These are phyloP conservation scores for Xylaria sp. DNA, from an alignment of 2,329 filamentous ascomycete species.

Conservation along the genomic window DNA sequence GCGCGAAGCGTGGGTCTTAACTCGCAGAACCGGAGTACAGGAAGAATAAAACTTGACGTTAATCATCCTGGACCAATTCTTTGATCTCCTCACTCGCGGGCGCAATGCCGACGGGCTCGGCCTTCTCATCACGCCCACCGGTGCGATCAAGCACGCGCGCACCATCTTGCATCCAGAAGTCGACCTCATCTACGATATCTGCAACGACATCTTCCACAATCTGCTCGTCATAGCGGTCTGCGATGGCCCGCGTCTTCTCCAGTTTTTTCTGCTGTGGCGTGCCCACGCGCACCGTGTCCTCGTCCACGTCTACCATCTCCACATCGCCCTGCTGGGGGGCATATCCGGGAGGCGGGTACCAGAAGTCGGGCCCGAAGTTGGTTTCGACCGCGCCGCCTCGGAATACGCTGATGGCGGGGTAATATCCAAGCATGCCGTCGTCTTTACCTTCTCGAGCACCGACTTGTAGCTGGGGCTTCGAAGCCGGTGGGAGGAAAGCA, in stretches of 20 bases:
- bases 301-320: conserved; percentile 58
- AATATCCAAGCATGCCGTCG: conserved; percentile 95
- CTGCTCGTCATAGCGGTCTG: conserved; percentile 88
- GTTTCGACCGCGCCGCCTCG: conserved; percentile 89
- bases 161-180: conserved; percentile 82
- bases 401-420: conserved; percentile 92
- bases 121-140: conserved; percentile 56
- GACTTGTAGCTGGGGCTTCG: conserved; percentile 74
- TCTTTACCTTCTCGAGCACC: conserved; percentile 88
- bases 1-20: neutral
- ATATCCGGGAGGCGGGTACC: conserved; percentile 75
- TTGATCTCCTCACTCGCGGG: conserved; percentile 68
- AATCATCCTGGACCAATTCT: conserved; percentile 73
- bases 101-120: conserved; percentile 54
- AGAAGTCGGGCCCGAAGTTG: conserved; percentile 95
- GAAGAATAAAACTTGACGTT: neutral
- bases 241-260: conserved; percentile 67
- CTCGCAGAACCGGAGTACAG: neutral
- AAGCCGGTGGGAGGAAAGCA: conserved; percentile 91
- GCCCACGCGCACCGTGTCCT: conserved; percentile 37
- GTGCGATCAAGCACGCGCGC: conserved; percentile 60
- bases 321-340: conserved; percentile 53
- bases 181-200: conserved; percentile 93
- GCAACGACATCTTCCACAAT: conserved; percentile 94
- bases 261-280: conserved; percentile 34